These are phyloP conservation scores for Triticum urartu DNA, from an alignment of 176 grass and related monocot species.

Conservation along the genomic window DNA sequence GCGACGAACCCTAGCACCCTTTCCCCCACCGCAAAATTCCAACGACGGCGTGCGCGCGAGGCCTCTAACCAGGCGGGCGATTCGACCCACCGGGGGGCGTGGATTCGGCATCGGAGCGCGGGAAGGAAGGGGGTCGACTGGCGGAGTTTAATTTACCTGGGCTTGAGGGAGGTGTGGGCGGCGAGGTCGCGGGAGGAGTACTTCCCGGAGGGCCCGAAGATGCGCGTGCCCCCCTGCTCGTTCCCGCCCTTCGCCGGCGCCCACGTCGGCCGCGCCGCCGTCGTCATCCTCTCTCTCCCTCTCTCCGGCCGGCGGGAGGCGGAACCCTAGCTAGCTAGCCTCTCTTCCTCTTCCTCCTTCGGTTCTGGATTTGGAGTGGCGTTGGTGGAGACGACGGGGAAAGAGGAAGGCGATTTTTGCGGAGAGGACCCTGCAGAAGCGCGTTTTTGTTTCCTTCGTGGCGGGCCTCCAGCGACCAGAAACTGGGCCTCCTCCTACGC, in stretches of 20 bases:
- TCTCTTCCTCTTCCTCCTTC: neutral
- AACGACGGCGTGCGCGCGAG: neutral
- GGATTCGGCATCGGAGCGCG: neutral
- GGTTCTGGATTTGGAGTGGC: neutral
- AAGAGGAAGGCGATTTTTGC: neutral
- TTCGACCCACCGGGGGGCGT: neutral
- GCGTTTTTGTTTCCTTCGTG: neutral
- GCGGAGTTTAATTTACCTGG: constrained; percentile 44
- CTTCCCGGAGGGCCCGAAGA: constrained; percentile 88
- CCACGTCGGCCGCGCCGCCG: constrained; percentile 96
- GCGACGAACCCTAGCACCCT: neutral
- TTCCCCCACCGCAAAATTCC: neutral
- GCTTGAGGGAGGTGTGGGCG: constrained; percentile 90
- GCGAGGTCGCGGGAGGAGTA: constrained; percentile 93
- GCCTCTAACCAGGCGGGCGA: neutral
- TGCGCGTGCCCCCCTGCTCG: constrained; percentile 90
- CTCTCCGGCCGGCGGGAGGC: neutral
- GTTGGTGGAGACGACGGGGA: neutral
- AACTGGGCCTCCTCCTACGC: too few species aligned
- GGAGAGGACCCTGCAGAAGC: neutral
- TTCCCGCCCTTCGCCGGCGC: constrained; percentile 95
- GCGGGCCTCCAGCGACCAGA: too few species aligned
- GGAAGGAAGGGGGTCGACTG: neutral
- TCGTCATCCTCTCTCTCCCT: constrained; percentile 51
- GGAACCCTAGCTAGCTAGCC: constrained; percentile 27